Percentiles rank a stretch among this genome's conserved stretches.
These are phyloP conservation scores for Lanzia echinophila DNA, from an alignment of 2,329 filamentous ascomycete genomes.

Conservation along the genomic window DNA sequence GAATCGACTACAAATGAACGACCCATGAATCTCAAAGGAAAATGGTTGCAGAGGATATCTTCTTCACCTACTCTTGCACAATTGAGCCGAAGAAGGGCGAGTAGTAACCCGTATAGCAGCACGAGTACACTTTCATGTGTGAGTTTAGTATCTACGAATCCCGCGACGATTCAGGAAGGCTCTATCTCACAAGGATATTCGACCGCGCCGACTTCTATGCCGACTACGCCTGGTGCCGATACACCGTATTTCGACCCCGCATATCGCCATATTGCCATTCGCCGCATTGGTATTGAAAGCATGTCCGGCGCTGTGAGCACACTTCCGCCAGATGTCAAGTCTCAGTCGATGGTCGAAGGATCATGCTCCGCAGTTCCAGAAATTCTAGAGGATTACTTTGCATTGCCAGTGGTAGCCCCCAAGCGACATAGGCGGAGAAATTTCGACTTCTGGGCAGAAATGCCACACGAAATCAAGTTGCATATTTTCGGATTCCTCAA, in stretches of 20 bases:
- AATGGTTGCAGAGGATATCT: constrained; percentile 29
- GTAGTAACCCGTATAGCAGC: constrained; percentile 27
- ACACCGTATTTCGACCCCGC: constrained; percentile 21
- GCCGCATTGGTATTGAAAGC: constrained; percentile 18
- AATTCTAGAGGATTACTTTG: constrained; percentile 30
- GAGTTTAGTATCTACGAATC: constrained; percentile 25
- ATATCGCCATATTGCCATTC: constrained; percentile 17
- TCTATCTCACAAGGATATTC: constrained; percentile 22
- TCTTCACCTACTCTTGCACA: constrained; percentile 30
- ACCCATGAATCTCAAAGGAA: constrained; percentile 27
- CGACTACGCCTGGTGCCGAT: constrained; percentile 24
- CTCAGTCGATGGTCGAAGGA: constrained; percentile 16
- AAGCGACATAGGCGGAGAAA: constrained; percentile 30
- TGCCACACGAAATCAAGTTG: constrained; percentile 79
- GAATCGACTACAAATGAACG: neutral
- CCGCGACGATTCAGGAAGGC: constrained; percentile 23
- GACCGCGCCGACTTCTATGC: constrained; percentile 23
- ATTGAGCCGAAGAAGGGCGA: constrained; percentile 24
- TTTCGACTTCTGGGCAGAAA: constrained; percentile 67
- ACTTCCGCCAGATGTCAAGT: constrained; percentile 18
- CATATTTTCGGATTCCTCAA: constrained; percentile 68
- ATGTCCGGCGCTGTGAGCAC: constrained; percentile 19
- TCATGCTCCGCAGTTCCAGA: constrained; percentile 22
- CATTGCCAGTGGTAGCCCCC: constrained; percentile 12
- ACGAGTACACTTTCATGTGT: constrained; percentile 27